Evolutionary conservation across 2,329 filamentous ascomycete genomes (phyloP), one percentile per base, ranked within the genome.

Genomic region (Aspergillus caelatus): DNA sequence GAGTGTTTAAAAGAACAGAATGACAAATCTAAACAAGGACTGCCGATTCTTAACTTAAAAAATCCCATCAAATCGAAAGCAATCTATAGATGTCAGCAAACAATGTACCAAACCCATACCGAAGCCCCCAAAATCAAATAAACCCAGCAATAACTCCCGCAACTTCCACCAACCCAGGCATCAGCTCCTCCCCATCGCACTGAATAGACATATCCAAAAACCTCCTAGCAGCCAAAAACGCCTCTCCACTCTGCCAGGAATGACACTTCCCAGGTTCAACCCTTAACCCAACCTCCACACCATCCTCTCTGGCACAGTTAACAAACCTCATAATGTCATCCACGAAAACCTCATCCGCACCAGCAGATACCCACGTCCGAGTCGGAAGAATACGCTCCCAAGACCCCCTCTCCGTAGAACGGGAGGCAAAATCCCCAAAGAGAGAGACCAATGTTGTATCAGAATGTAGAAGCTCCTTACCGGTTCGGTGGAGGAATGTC

Each of bases 311-410:
- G 2, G 65, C 62, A 14, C 56, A 43, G 10, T 32, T 23, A 10
- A 62, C 65, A 41, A 68, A 63, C 26, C 64, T 62, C 30, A 61
- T 65, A 50, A 67, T 67, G 32, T 68, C 66, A 48, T 67, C 62
- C 1, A 54, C 58, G 34, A 68, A 68, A 6, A 66, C 62, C 52
- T 68, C 65, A 23, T 67, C 66, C 4, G 54, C 46, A 30, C 65
- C 66, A 21, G 65, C 65, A 5, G 66, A 64, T 9, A 68, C 45
- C 62, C 61, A 65, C 12, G 58, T 65, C n/a, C 52, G 34, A n/a
- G 8, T 5, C 4, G 66, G 66, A 14, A 68, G 62, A 14, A 68
- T 67, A 28, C 58, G 62, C 26, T 36, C 54, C 66, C 66, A 68
- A 6, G 64, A 59, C 2, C 62, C 66, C 4, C 64, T 21, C 3